A percentile compares a stretch with the other conserved stretches of the same genome.
These are phyloP conservation scores for Mikania micrantha DNA, from an alignment of 129 eudicot species.

Conservation along the genomic window DNA sequence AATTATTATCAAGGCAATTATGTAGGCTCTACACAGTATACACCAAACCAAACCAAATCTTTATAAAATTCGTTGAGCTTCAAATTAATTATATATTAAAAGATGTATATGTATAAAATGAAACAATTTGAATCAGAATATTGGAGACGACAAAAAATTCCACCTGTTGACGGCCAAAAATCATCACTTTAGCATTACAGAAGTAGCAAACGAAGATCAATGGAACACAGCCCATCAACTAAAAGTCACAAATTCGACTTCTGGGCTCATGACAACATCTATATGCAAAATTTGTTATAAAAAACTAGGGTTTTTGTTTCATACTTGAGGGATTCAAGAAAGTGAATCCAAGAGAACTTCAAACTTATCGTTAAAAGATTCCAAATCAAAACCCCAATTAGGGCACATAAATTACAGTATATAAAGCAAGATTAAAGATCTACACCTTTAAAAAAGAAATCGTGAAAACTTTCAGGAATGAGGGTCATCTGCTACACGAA, in stretches of 20 bases:
- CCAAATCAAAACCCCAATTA: conserved; percentile 1
- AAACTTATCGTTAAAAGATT: not conserved
- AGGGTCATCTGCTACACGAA: conserved; percentile 1
- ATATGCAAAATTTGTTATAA: not conserved
- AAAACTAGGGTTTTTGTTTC: conserved; percentile 13
- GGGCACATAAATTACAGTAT: conserved; percentile 16
- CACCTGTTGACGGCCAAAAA: conserved; percentile 36
- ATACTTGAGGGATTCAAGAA: conserved; percentile 1
- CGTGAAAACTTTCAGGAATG: conserved; percentile 6
- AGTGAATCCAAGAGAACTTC: conserved; percentile 17
- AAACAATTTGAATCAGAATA: not conserved
- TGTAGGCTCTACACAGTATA: conserved; percentile 20
- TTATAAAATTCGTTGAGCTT: not conserved
- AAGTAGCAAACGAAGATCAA: no score
- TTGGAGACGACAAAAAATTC: not conserved
- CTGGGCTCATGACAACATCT: conserved; percentile 3
- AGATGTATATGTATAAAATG: not conserved
- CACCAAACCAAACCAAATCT: conserved; percentile 13
- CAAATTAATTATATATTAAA: not conserved
- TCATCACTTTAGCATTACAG: no score
- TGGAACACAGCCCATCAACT: no score
- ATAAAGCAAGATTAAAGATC: conserved; percentile 37
- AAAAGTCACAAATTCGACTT: conserved; percentile 13
- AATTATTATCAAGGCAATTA: conserved; percentile 21
- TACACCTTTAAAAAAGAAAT: conserved; percentile 24